Conservation (phyloP, 495 filamentous ascomycete species). For the Xylaria castorea region DNA sequence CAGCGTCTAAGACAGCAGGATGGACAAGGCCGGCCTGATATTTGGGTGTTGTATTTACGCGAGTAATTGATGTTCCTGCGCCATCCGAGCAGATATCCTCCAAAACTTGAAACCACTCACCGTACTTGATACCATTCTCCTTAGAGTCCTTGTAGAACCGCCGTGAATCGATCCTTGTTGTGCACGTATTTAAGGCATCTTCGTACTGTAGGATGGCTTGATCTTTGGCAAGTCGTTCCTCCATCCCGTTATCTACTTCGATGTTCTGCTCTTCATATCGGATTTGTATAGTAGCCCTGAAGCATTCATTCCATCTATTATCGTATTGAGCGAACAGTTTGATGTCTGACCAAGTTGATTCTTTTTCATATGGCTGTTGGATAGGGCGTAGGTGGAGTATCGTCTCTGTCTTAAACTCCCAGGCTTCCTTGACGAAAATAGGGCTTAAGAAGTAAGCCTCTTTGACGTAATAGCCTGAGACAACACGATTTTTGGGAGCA, state of each 20-base stretch:
- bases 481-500: conserved; percentile 24
- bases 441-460: conserved; percentile 44
- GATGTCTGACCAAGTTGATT: conserved; percentile 38
- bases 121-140: conserved; percentile 37
- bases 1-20: conserved; percentile 48
- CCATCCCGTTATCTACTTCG: conserved; percentile 37
- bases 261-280: conserved; percentile 41
- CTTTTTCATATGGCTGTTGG: conserved; percentile 34
- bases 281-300: conserved; percentile 39
- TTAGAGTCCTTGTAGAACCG: conserved; percentile 38
- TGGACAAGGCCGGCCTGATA: conserved; percentile 45
- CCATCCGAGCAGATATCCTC: conserved; percentile 41
- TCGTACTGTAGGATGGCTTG: conserved; percentile 19
- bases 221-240: conserved; percentile 27
- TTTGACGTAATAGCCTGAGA: conserved; percentile 43
- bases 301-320: conserved; percentile 41
- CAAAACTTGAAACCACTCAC: conserved; percentile 39
- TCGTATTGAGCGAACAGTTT: conserved; percentile 34
- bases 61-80: conserved; percentile 28
- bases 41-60: conserved; percentile 32
- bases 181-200: conserved; percentile 29
- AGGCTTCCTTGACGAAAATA: conserved; percentile 40
- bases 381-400: conserved; percentile 40
- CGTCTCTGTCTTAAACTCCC: conserved; percentile 41
- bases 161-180: conserved; percentile 31